phyloP scores from a whole-genome alignment of 495 filamentous ascomycete species.

The Hyphodiscus hymeniophilus region DNA sequence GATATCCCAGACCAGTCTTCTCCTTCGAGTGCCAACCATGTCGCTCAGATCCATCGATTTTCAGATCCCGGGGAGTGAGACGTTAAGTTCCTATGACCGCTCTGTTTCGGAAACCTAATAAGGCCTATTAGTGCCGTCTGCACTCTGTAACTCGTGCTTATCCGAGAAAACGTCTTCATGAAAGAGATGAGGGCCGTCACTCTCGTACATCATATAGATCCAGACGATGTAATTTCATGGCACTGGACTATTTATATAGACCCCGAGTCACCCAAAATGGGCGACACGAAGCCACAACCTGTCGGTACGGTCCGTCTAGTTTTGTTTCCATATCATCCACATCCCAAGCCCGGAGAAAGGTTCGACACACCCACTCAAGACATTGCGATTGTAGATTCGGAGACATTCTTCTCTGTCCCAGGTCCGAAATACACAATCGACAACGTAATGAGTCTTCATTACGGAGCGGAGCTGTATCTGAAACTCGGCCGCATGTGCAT shows the following conservation, averaged over 20 bases:
- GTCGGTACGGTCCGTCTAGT: constrained; percentile 70
- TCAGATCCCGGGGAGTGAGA: background rate
- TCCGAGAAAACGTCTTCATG: constrained; percentile 71
- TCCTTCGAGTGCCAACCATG: too few relatives aligned
- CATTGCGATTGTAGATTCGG: background rate
- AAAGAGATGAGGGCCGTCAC: constrained; percentile 57
- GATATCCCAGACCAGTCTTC: too few relatives aligned
- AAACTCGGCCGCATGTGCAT: constrained; percentile 70
- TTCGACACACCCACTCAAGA: constrained; percentile 11
- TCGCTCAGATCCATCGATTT: too few relatives aligned
- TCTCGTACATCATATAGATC: constrained; percentile 62
- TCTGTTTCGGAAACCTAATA: constrained; percentile 31
- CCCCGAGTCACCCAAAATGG: background rate
- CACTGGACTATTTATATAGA: constrained; percentile 65
- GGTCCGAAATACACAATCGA: constrained; percentile 24
- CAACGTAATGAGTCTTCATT: constrained; percentile 33
- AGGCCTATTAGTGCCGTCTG: constrained; percentile 36
- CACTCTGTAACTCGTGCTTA: constrained; percentile 66
- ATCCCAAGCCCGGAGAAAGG: constrained; percentile 28
- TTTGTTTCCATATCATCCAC: constrained; percentile 60
- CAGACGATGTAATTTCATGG: constrained; percentile 64
- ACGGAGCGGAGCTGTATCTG: constrained; percentile 59
- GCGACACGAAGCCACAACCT: constrained; percentile 31
- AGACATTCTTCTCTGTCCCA: constrained; percentile 12
- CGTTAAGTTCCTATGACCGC: constrained; percentile 22